Base-by-base conservation (phyloP, 768 basidiomycete species). In the Exsudoporus frostii region DNA sequence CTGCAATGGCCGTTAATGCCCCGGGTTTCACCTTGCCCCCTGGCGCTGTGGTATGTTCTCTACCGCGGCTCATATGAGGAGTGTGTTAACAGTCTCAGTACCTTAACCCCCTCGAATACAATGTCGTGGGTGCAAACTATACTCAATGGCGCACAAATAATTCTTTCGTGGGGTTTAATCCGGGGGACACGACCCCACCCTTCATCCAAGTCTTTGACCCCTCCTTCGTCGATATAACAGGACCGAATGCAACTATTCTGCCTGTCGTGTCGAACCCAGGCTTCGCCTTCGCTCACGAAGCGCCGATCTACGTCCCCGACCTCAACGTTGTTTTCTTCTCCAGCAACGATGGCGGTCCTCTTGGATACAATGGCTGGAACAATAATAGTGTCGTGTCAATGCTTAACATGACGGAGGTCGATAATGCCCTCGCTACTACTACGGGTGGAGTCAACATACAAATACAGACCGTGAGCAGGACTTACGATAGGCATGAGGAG, bases 241-340 rank as follows among this genome's bases (percentile, higher is more conserved):
- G 88, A 1, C 56, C 67, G 5, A 69, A 72, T 24, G 81, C 88
- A 7, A 77, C 78, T 0, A 77, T 91, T 45, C 76, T 78, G 4
- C 66, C 79, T 53, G 79, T 92, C 43, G 82, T 82, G 0, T 77
- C 79, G 8, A 81, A 83, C 53, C 76, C 78, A 4, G 79, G 76
- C 4, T 85, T 84, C 65, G 84, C 84, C 3, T 83, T 89, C 56
- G 88, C 88, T 17, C 89, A 92, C 63, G 90, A 92, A 69, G 90
- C 86, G 3, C 86, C 87, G 0, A 74, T 90, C 2, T 89, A 83
- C 67, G 71, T 80, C 30, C 70, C 82, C 6, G 76, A 74, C n/a
- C 84, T 83, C n/a, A 80, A 90, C 60, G 81, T 85, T 56, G 74
- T 92, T 2, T 85, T 83, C 71, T 92, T 92, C 61, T 76, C 79